phyloP scores from a whole-genome alignment of 2,329 filamentous ascomycete genomes.

The Hypoxylon sp. region DNA sequence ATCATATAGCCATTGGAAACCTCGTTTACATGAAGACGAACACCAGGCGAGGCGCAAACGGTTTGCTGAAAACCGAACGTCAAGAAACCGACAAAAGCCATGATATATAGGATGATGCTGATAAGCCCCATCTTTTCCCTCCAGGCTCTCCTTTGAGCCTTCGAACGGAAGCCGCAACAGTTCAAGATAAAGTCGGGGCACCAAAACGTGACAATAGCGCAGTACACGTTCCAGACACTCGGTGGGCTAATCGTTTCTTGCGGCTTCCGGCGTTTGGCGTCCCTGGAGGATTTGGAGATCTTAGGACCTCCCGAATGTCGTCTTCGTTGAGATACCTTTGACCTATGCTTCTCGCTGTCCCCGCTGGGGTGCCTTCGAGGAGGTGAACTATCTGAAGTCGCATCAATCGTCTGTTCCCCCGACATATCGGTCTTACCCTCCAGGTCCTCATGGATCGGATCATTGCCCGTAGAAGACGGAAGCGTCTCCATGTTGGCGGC shows the following conservation, averaged over 20 bases:
- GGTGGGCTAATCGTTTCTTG: conserved; percentile 80
- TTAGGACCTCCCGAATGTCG: conserved; percentile 67
- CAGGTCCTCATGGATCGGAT: conserved; percentile 84
- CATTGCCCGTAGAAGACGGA: conserved; percentile 92
- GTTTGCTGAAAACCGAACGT: conserved; percentile 95
- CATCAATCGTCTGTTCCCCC: conserved; percentile 61
- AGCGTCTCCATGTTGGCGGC: conserved; percentile 91
- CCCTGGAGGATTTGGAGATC: conserved; percentile 69
- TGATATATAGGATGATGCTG: conserved; percentile 91
- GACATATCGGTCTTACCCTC: conserved; percentile 72
- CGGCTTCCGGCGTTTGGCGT: conserved; percentile 65
- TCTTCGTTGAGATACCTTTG: conserved; percentile 54
- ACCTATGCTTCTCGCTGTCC: conserved; percentile 56
- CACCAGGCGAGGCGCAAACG: conserved; percentile 80
- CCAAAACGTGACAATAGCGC: conserved; percentile 94
- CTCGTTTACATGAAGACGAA: conserved; percentile 84
- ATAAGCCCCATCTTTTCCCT: conserved; percentile 97
- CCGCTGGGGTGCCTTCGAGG: conserved; percentile 54
- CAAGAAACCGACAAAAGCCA: conserved; percentile 89
- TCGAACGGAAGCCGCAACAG: conserved; percentile 87
- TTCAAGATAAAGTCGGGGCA: conserved; percentile 85
- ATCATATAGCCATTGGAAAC: conserved; percentile 91
- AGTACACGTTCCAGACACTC: conserved; percentile 96
- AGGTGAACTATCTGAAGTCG: conserved; percentile 59
- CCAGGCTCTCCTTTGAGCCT: conserved; percentile 92